phyloP scores from a whole-genome alignment of 2,329 filamentous ascomycete species.

The Beauveria caledonica region DNA sequence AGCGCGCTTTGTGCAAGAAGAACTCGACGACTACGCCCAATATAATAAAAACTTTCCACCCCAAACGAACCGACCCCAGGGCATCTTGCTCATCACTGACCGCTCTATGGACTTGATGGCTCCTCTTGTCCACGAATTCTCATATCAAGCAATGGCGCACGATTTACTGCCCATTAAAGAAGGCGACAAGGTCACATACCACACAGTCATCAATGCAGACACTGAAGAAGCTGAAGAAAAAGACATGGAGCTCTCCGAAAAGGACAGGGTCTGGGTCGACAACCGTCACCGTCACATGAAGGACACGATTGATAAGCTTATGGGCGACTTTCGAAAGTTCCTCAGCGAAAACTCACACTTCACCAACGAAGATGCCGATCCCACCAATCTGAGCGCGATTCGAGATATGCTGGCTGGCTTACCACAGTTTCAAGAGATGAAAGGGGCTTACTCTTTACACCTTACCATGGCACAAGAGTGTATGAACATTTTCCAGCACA shows the following conservation, averaged over 20 bases:
- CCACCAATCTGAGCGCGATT: constrained; percentile 78
- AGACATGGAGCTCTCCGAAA: constrained; percentile 84
- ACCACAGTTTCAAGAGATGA: constrained; percentile 91
- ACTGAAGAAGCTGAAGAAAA: constrained; percentile 65
- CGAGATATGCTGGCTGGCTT: constrained; percentile 95
- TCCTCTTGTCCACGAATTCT: constrained; percentile 89
- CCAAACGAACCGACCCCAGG: constrained; percentile 66
- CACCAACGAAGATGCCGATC: constrained; percentile 60
- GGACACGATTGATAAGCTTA: constrained; percentile 88
- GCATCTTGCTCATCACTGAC: constrained; percentile 79
- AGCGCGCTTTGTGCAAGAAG: constrained; percentile 83
- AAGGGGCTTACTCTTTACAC: constrained; percentile 89
- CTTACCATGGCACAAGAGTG: constrained; percentile 95
- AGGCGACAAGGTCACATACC: constrained; percentile 79
- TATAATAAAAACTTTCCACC: constrained; percentile 81
- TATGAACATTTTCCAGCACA: constrained; percentile 83
- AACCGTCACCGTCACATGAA: constrained; percentile 97
- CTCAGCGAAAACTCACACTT: constrained; percentile 88
- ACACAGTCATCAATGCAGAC: constrained; percentile 70
- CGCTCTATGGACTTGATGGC: constrained; percentile 87
- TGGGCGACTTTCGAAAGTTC: constrained; percentile 88
- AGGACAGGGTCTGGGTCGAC: constrained; percentile 90
- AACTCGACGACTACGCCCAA: constrained; percentile 82
- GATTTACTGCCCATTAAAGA: constrained; percentile 86
- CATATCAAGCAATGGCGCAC: constrained; percentile 97